These are phyloP conservation scores for Lipomyces orientalis DNA, from an alignment of 805 yeast species.

Conservation along the genomic window DNA sequence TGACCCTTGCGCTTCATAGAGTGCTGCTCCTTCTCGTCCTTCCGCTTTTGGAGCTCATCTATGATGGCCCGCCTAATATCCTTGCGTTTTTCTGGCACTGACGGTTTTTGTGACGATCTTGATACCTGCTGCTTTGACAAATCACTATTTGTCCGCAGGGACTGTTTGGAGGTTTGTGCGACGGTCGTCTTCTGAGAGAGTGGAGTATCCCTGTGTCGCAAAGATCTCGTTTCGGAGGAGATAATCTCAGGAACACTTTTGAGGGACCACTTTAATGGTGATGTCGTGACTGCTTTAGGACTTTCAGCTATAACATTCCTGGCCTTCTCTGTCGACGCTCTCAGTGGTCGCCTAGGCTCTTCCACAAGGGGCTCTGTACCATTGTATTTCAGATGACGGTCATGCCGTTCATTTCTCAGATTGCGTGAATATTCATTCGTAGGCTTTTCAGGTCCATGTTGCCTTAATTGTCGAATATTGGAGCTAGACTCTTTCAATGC, in stretches of 20 bases:
- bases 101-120: not conserved
- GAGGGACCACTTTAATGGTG: not conserved
- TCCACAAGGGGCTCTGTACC: not conserved
- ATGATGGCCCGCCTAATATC: constrained; percentile 2
- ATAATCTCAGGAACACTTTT: not conserved
- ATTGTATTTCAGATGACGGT: not conserved
- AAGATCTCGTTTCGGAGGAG: not conserved
- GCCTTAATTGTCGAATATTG: not conserved
- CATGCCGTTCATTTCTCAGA: not conserved
- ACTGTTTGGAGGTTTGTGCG: not conserved
- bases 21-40: not conserved
- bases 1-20: constrained; percentile 7
- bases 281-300: not conserved
- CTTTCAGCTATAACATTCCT: not conserved
- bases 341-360: not conserved
- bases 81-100: not conserved
- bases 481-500: not conserved
- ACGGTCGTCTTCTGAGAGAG: too few relatives aligned
- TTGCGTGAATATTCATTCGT: not conserved
- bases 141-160: not conserved
- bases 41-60: not conserved
- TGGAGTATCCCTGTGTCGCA: not conserved
- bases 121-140: not conserved
- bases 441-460: not conserved
- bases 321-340: not conserved